A percentile compares a stretch with the other conserved stretches of the same genome.
phyloP scores from a whole-genome alignment of 345 rosid genomes.

The Diplotaxis tenuifolia region DNA sequence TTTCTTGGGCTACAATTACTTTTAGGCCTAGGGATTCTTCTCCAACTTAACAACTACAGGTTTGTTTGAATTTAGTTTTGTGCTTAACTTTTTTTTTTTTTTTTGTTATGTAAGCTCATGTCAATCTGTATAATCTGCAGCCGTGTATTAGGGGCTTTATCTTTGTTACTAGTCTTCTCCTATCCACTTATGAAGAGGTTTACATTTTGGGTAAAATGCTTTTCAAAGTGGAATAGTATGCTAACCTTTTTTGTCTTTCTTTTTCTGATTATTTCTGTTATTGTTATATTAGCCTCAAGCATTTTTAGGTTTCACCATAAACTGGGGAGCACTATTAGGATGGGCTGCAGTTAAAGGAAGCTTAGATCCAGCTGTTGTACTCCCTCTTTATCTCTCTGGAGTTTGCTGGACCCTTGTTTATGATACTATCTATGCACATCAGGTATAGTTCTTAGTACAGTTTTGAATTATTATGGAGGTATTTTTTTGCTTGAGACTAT shows the following conservation, averaged over 20 bases:
- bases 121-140: no score
- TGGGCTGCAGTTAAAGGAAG: constrained; percentile 88
- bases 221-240: no score
- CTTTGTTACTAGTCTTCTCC: constrained; percentile 84
- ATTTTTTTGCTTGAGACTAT: background rate
- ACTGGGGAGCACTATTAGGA: constrained; percentile 91
- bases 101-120: no score
- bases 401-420: no score
- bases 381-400: no score
- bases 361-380: no score
- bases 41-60: constrained; percentile 89
- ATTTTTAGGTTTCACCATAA: constrained; percentile 80
- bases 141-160: constrained; percentile 76
- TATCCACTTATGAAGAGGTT: no score
- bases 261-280: no score
- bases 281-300: constrained; percentile 79
- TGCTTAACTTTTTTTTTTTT: constrained; percentile 3
- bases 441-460: constrained; percentile 45
- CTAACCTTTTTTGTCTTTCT: no score
- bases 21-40: constrained; percentile 90
- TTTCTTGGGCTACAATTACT: constrained; percentile 84
- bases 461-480: background rate
- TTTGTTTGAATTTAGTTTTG: constrained; percentile 9
- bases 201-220: no score
- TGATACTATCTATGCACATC: no score